Evolutionary conservation across 257 asterid genomes (phyloP).

Genomic region (Scutellaria galericulata): DNA sequence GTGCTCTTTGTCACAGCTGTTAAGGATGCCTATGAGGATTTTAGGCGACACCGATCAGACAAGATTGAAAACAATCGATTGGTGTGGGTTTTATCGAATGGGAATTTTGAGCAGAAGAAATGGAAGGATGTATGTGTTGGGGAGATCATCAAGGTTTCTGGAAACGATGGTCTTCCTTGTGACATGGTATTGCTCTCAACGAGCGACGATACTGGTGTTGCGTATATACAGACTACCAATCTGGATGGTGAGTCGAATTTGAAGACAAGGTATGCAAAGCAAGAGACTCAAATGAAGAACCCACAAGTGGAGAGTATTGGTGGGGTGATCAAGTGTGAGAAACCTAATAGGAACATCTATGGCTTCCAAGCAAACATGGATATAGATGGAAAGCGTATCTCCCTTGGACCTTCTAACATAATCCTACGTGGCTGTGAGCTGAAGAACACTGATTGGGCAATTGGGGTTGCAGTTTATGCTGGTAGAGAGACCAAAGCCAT

Average conservation of each 20-base stretch:
- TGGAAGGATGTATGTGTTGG: conserved; percentile 90
- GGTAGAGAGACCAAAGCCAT: conserved; percentile 95
- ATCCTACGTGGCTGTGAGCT: conserved; percentile 93
- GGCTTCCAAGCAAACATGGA: conserved; percentile 95
- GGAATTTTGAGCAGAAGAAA: conserved; percentile 60
- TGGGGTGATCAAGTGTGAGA: conserved; percentile 91
- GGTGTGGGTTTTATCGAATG: conserved; percentile 66
- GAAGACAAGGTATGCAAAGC: conserved; percentile 96
- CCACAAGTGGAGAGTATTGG: conserved; percentile 46
- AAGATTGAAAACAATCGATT: conserved; percentile 80
- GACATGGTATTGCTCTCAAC: conserved; percentile 95
- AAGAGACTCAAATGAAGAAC: conserved; percentile 77
- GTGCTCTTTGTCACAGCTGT: conserved; percentile 92
- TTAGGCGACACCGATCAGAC: conserved; percentile 87
- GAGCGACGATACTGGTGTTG: conserved; percentile 88
- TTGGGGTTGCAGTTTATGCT: conserved; percentile 88
- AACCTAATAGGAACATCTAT: conserved; percentile 92
- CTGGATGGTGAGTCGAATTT: conserved; percentile 97
- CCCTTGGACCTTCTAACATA: conserved; percentile 97
- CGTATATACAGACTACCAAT: conserved; percentile 87
- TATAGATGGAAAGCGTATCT: conserved; percentile 76
- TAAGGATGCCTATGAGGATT: conserved; percentile 93
- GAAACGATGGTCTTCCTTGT: conserved; percentile 85
- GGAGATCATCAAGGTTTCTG: conserved; percentile 70
- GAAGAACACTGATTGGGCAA: conserved; percentile 90